Base-by-base conservation (phyloP, 768 basidiomycete species). In the Sarcodon aspratus region DNA sequence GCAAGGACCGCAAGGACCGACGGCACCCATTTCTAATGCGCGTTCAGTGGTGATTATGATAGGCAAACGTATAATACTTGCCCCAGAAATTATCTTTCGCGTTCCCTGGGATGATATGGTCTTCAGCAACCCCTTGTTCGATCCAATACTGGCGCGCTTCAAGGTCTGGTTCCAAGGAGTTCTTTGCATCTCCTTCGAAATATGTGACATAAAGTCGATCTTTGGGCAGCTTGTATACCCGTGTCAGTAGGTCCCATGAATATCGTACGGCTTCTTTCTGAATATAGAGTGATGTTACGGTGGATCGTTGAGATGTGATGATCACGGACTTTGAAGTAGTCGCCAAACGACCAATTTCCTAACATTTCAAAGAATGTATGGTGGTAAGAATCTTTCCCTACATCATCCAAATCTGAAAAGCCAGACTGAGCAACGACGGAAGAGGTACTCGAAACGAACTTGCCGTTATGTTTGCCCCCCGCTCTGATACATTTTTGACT, bases 21-120 rank as follows among this genome's bases (percentile, higher is more conserved):
- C 96, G 3, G 92, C 81, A 48, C 96, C 96, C 96, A 99, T 99
- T 64, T 99, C 94, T 96, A 44, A 2, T 40, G 31, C 8, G 9
- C 32, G 35, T 13, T 47, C 13, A 37, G 34, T 3, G 53, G 32
- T 10, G 17, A 34, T 42, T 44, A 40, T 11, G 31, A 11, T 34
- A n/a, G 36, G 6, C 33, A 48, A 59, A 36, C 34, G 44, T 36
- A 46, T 44, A 48, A 36, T 7, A 64, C 79, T 44, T 65, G 92
- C 93, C 95, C 96, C 96, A 99, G 63, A 99, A 98, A 68, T 99
- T 99, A 64, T 97, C 94, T 63, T 96, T 96, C 5, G 91, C 86
- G 59, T 86, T 90, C 49, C 93, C 93, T 7, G 96, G 87, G 46
- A 99, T 69, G 53, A 99, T 85, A 57, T 94, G 93, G 53, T 85